phyloP scores from a whole-genome alignment of 2,329 filamentous ascomycete species.

The Colletotrichum truncatum region DNA sequence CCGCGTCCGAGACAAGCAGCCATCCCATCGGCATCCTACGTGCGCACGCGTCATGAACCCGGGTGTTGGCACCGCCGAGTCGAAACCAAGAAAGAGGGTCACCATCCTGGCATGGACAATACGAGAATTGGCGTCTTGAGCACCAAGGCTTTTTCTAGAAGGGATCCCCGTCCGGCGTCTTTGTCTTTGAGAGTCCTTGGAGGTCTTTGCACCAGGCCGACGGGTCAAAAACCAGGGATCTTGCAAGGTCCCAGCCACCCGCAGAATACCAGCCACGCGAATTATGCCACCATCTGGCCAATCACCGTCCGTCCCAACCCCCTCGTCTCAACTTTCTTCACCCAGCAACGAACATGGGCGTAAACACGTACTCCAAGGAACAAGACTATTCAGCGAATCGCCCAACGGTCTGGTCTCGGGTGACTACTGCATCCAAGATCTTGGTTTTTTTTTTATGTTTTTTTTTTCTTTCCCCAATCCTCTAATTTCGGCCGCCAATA shows the following conservation, averaged over 20 bases:
- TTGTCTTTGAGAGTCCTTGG: neutral
- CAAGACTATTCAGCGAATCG: slow-evolving; percentile 1
- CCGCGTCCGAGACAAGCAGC: slow-evolving; percentile 9
- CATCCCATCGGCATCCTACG: neutral
- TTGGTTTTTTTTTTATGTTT: neutral
- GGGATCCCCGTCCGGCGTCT: too few species aligned
- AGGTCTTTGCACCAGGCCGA: neutral
- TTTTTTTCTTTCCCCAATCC: neutral
- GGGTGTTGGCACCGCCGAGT: neutral
- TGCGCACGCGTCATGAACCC: neutral
- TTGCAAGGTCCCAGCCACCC: slow-evolving; percentile 29
- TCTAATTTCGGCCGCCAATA: neutral
- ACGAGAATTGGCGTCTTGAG: neutral
- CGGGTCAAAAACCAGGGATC: neutral
- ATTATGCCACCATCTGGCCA: slow-evolving; percentile 3
- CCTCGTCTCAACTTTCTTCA: slow-evolving; percentile 7
- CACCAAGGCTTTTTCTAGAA: neutral
- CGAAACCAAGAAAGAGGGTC: neutral
- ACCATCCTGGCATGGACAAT: neutral
- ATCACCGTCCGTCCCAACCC: slow-evolving; percentile 17
- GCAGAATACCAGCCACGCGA: slow-evolving; percentile 28
- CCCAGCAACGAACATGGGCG: slow-evolving; percentile 13
- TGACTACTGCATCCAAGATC: neutral
- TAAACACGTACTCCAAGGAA: neutral
- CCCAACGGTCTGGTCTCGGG: neutral